Evolutionary conservation across 345 rosid species (phyloP), one percentile per base, ranked within the genome.

Genomic region (Brassica rapa): DNA sequence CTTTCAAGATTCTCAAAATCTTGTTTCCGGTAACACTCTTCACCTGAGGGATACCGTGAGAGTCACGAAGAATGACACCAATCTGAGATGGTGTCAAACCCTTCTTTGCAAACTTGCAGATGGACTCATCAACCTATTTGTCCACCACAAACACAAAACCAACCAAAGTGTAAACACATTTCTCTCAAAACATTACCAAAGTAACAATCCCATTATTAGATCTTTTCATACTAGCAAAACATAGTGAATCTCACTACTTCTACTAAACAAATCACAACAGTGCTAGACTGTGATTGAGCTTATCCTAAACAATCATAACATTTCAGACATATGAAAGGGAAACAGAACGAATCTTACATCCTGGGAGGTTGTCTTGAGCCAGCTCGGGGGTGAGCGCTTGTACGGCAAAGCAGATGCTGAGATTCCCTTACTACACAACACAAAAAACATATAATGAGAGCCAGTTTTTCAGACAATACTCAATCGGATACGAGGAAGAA

Each of bases 11-110:
- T 15, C 91, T 84, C 62, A 89, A 56, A 55, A 89, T 86, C 86
- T 88, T 88, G 89, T 84, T 88, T 14, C 94, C 94, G 2, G 94
- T 88, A 9, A 89, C 91, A 57, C 89, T 87, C 76, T 73, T 88
- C 72, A 88, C 94, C 35, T 90, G 92, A 5, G 92, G 89, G 57
- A 88, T 87, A 25, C 94, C 94, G 49, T 90, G 92, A 76, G 94
- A 90, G 25, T 90, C 94, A 80, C 92, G 91, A 62, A 90, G 94
- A 68, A 90, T 86, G 9, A 90, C 90, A 81, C 94, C 94, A 21
- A 90, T 90, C 83, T 90, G 94, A 5, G 94, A 90, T 16, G 94
- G 94, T 10, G 91, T 88, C 83, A 90, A 67, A 57, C 94, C 92
- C 72, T 90, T 90, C 85, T 90, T 90, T 0, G 94, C 94, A 80